Conservation (phyloP, 345 rosid genomes). For the Murraya koenigii region DNA sequence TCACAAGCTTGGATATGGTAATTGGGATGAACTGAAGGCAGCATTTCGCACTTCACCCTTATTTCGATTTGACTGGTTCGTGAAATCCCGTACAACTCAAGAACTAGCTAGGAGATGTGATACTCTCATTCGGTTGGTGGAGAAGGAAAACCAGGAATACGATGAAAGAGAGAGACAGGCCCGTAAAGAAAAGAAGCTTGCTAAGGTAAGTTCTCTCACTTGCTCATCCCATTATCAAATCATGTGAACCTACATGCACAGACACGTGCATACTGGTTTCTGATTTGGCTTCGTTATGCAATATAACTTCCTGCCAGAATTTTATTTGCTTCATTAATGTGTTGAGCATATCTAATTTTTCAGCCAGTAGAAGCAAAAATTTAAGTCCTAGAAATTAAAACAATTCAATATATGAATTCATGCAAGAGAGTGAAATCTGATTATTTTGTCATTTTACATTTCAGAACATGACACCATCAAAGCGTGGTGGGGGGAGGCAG, state of each 20-base stretch:
- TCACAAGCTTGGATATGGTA: conserved; percentile 97
- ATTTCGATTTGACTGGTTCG: conserved; percentile 97
- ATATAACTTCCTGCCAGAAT: neutral
- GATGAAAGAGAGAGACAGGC: conserved; percentile 98
- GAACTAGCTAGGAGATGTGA: conserved; percentile 98
- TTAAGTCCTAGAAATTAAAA: neutral
- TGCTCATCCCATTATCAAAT: neutral
- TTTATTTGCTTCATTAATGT: neutral
- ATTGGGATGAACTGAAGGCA: conserved; percentile 96
- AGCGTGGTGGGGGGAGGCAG: conserved; percentile 62
- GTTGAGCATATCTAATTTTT: neutral
- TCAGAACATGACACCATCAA: conserved; percentile 71
- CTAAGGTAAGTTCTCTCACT: conserved; percentile 51
- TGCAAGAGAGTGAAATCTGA: neutral
- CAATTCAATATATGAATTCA: neutral
- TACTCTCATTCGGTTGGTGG: conserved; percentile 87
- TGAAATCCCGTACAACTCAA: conserved; percentile 89
- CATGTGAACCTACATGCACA: neutral
- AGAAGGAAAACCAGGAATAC: conserved; percentile 97
- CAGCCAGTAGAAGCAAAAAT: neutral
- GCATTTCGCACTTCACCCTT: conserved; percentile 79
- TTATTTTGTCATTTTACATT: conserved; percentile 1
- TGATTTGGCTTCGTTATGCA: neutral
- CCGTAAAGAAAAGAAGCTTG: conserved; percentile 95
- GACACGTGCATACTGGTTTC: neutral